phyloP scores from a whole-genome alignment of 2,329 filamentous ascomycete genomes.

The Nannizziopsis arthrosporioides region DNA sequence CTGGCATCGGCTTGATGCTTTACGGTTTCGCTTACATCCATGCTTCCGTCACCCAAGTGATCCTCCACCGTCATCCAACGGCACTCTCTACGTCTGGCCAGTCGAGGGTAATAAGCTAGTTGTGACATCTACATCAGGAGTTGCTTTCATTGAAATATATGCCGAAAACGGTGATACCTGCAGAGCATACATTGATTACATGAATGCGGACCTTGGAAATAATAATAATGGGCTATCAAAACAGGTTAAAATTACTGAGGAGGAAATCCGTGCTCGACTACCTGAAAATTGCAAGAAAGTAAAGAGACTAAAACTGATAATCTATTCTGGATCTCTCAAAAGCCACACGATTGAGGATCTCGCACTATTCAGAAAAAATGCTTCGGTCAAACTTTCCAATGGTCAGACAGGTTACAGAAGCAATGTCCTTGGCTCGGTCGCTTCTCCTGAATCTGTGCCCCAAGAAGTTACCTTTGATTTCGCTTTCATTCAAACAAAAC shows the following conservation, averaged over 20 bases:
- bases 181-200: conserved; percentile 69
- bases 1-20: conserved; percentile 81
- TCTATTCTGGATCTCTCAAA: conserved; percentile 66
- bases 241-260: conserved; percentile 63
- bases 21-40: conserved; percentile 82
- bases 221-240: conserved; percentile 47
- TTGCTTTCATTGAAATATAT: conserved; percentile 76
- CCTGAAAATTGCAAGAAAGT: conserved; percentile 61
- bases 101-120: conserved; percentile 66
- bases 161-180: conserved; percentile 72
- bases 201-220: conserved; percentile 47
- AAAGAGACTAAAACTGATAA: conserved; percentile 53
- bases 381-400: conserved; percentile 63
- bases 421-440: conserved; percentile 58
- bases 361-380: conserved; percentile 56
- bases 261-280: conserved; percentile 58
- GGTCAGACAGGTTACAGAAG: conserved; percentile 65
- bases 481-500: conserved; percentile 54
- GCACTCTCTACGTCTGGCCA: conserved; percentile 74
- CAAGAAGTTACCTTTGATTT: conserved; percentile 66
- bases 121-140: conserved; percentile 65
- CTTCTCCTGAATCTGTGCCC: conserved; percentile 53
- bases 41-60: conserved; percentile 80
- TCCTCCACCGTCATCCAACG: conserved; percentile 50
- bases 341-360: conserved; percentile 69